These are phyloP conservation scores for Salix caprea DNA, from an alignment of 345 rosid genomes.

Conservation along the genomic window DNA sequence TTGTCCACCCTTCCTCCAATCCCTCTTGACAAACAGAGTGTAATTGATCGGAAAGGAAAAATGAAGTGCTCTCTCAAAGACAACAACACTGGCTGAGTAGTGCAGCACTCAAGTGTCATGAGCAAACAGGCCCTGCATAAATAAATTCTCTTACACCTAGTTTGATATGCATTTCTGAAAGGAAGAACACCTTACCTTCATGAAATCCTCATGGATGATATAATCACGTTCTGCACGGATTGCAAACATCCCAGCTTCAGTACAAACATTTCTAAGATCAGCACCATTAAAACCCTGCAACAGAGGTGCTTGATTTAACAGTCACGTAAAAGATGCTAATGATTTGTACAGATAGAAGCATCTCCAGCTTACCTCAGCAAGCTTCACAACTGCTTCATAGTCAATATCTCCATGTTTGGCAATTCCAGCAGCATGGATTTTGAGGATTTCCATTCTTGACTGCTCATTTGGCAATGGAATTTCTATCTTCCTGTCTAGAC, in stretches of 20 bases:
- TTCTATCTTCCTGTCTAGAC: slow-evolving; percentile 90
- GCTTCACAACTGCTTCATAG: slow-evolving; percentile 93
- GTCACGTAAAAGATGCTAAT: slow-evolving; percentile 4
- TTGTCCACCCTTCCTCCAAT: too few relatives aligned
- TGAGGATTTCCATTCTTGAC: slow-evolving; percentile 93
- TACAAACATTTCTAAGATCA: slow-evolving; percentile 92
- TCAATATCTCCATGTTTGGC: slow-evolving; percentile 98
- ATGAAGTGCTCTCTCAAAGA: background rate
- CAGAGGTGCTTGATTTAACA: background rate
- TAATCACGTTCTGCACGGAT: slow-evolving; percentile 97
- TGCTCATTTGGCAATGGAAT: slow-evolving; percentile 97
- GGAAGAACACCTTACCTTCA: slow-evolving; percentile 65
- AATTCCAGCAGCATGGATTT: slow-evolving; percentile 93
- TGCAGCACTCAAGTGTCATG: background rate
- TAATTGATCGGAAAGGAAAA: background rate
- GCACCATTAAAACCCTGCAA: slow-evolving; percentile 94
- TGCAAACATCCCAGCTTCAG: slow-evolving; percentile 98
- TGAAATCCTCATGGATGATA: slow-evolving; percentile 96
- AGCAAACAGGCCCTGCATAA: background rate
- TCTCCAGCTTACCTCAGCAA: slow-evolving; percentile 68
- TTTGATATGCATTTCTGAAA: background rate
- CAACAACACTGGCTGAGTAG: background rate
- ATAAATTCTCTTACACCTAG: background rate
- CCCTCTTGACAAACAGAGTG: too few relatives aligned
- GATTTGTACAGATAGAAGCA: background rate